These are phyloP conservation scores for Stygiomarasmius scandens DNA, from an alignment of 1,284 basidiomycete genomes.

Conservation along the genomic window DNA sequence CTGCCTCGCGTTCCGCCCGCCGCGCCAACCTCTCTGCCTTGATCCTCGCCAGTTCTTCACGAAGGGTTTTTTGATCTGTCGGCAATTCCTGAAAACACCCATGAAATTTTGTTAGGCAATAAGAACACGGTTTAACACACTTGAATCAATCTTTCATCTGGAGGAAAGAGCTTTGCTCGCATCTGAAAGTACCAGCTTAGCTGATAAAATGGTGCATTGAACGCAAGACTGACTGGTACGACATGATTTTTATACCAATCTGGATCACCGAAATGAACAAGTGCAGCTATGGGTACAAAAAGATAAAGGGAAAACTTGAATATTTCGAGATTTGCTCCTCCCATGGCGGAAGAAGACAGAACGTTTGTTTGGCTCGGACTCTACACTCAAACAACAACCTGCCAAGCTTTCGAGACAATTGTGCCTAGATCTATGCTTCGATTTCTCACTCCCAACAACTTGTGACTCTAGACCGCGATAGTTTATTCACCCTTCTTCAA, in stretches of 20 bases:
- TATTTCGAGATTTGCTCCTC: constrained; percentile 81
- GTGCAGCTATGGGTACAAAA: constrained; percentile 82
- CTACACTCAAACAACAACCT: neutral
- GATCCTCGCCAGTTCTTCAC: constrained; percentile 70
- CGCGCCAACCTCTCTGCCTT: constrained; percentile 62
- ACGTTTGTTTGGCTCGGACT: neutral
- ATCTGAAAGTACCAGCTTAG: neutral
- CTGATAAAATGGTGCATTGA: neutral
- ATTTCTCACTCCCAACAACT: too few relatives aligned
- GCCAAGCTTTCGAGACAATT: too few relatives aligned
- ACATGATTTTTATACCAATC: constrained; percentile 86
- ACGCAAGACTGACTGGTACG: constrained; percentile 64
- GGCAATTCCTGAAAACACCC: constrained; percentile 53
- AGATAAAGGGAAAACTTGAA: constrained; percentile 91
- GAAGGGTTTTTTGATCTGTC: constrained; percentile 62
- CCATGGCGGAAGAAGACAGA: constrained; percentile 50
- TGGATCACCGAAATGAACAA: constrained; percentile 89
- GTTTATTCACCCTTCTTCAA: too few relatives aligned
- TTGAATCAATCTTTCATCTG: constrained; percentile 55
- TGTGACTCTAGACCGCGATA: too few relatives aligned
- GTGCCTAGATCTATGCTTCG: too few relatives aligned
- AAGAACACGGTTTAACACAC: constrained; percentile 37
- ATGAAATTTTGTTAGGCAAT: neutral
- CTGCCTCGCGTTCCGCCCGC: constrained; percentile 39
- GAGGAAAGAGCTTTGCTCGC: constrained; percentile 60